These are phyloP conservation scores for Climacium dendroides DNA, from an alignment of 225 moss, liverwort and hornwort species.

Conservation along the genomic window DNA sequence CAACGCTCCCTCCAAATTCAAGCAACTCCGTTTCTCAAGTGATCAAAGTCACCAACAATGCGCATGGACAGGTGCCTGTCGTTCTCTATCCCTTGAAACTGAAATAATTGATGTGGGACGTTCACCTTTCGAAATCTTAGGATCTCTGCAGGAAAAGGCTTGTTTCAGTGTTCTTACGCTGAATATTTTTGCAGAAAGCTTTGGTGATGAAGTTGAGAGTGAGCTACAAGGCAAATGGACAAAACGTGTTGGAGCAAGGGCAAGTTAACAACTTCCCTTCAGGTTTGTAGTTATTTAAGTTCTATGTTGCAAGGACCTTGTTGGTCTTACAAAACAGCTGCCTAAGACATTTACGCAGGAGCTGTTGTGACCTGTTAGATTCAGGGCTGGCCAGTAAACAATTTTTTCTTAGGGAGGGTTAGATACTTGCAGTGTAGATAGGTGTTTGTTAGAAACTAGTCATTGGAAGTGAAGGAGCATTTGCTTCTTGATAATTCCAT, in stretches of 20 bases:
- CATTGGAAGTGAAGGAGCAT: constrained; percentile 7
- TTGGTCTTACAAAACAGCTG: not conserved
- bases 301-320: not conserved
- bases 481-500: constrained; percentile 14
- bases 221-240: constrained; percentile 67
- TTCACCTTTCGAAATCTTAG: not conserved
- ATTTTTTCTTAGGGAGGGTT: constrained; percentile 8
- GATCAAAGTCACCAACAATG: constrained; percentile 70
- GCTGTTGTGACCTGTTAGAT: not conserved
- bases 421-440: constrained; percentile 28
- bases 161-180: not conserved
- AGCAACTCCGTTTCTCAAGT: constrained; percentile 61
- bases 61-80: constrained; percentile 74
- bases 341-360: not conserved
- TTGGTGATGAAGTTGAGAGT: constrained; percentile 91
- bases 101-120: not conserved
- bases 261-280: constrained; percentile 88
- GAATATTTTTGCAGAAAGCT: constrained; percentile 63
- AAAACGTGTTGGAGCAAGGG: constrained; percentile 78
- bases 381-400: not conserved
- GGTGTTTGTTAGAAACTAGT: constrained; percentile 14
- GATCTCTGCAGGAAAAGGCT: not conserved
- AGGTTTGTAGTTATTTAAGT: constrained; percentile 52
- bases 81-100: not conserved
- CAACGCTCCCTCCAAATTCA: constrained; percentile 56